A percentile compares a stretch with the other conserved stretches of the same genome.
phyloP scores from a whole-genome alignment of 1,139 yeast genomes.

The Protomyces lactucae-debilis region DNA sequence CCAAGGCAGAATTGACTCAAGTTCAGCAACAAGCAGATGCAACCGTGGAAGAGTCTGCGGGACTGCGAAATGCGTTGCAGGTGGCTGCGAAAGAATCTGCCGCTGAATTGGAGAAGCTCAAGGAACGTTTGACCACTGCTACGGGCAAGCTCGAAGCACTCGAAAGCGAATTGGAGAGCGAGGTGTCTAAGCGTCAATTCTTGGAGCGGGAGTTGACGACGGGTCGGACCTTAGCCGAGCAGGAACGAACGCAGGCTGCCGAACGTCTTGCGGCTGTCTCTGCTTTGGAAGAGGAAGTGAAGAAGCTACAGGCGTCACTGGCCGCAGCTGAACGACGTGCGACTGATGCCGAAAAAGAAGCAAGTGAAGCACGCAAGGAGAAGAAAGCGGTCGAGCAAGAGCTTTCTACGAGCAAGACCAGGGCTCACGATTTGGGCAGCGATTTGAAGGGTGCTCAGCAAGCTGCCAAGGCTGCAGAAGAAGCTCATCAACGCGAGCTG shows the following conservation, averaged over 20 bases:
- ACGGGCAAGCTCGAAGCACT: slow-evolving; percentile 31
- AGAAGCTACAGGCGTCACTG: slow-evolving; percentile 10
- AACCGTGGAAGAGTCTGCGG: slow-evolving; percentile 4
- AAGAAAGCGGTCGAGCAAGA: slow-evolving; percentile 19
- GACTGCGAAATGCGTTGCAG: slow-evolving; percentile 32
- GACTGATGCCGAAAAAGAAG: slow-evolving; percentile 30
- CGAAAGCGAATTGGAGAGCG: slow-evolving; percentile 34
- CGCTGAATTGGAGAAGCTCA: slow-evolving; percentile 36
- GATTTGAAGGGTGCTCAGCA: slow-evolving; percentile 34
- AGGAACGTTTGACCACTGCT: slow-evolving; percentile 36
- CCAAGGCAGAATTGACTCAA: slow-evolving; percentile 13
- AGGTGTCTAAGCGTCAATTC: slow-evolving; percentile 21
- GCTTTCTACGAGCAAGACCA: neutral
- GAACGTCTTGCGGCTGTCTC: slow-evolving; percentile 20
- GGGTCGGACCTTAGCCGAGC: slow-evolving; percentile 21
- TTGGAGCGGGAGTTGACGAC: slow-evolving; percentile 13
- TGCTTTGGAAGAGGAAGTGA: neutral
- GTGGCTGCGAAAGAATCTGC: slow-evolving; percentile 30
- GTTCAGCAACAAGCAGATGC: slow-evolving; percentile 11
- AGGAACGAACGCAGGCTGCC: slow-evolving; percentile 23
- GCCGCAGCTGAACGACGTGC: neutral
- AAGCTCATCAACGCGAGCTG: slow-evolving; percentile 24
- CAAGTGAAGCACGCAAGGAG: slow-evolving; percentile 29
- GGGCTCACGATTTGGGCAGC: slow-evolving; percentile 34
- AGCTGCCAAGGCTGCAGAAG: slow-evolving; percentile 32